Conservation (phyloP, 2,329 filamentous ascomycete species). For the Colletotrichum australisinense region DNA sequence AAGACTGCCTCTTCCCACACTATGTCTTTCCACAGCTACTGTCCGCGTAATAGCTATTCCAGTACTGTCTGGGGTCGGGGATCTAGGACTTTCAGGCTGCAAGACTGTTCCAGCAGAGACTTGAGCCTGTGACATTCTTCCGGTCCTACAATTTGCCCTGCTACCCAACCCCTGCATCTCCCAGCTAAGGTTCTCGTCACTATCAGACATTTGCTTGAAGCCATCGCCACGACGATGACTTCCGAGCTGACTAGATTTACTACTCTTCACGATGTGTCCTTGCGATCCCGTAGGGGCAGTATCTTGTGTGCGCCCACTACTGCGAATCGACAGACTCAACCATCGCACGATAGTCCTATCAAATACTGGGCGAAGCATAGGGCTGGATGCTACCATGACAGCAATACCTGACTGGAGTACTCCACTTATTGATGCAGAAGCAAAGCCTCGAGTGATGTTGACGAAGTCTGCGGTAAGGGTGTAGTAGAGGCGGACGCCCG, state of each 20-base stretch:
- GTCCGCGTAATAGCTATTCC: neutral
- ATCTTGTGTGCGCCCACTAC: neutral
- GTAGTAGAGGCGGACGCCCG: constrained; percentile 35
- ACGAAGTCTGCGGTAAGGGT: constrained; percentile 32
- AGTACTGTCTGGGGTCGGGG: neutral
- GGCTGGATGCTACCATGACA: constrained; percentile 36
- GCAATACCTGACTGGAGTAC: constrained; percentile 35
- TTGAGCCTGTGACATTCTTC: too few relatives aligned
- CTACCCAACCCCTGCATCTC: constrained; percentile 18
- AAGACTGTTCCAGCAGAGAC: neutral
- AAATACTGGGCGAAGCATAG: constrained; percentile 37
- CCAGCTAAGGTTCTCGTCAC: constrained; percentile 38
- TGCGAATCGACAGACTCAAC: constrained; percentile 9
- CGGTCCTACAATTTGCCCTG: neutral
- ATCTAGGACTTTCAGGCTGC: neutral
- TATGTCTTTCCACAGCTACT: neutral
- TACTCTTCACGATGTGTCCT: neutral
- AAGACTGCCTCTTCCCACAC: too few relatives aligned
- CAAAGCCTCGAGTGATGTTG: constrained; percentile 32
- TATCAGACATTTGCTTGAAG: constrained; percentile 37
- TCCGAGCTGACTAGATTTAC: neutral
- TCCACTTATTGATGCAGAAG: constrained; percentile 27
- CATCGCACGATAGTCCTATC: constrained; percentile 33
- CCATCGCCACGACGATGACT: neutral
- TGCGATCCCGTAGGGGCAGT: neutral